Conservation (phyloP, 371 early-diverging fungal genomes). For the Circinella minor region DNA sequence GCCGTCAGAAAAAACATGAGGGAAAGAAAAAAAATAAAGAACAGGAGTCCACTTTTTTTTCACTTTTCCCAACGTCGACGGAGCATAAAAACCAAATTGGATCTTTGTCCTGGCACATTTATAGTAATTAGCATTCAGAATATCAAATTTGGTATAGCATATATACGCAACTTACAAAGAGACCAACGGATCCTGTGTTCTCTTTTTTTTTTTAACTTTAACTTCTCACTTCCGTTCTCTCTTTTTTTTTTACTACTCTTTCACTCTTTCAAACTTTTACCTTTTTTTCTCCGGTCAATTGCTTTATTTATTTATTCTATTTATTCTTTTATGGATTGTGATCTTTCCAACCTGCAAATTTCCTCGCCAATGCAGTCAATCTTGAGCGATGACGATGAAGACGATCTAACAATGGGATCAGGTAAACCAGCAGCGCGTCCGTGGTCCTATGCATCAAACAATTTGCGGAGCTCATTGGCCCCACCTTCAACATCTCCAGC, state of each 20-base stretch:
- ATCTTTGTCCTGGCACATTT: no score
- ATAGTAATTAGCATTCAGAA: background rate
- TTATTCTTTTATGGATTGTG: conserved; percentile 13
- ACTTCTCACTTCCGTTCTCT: background rate
- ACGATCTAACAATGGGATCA: background rate
- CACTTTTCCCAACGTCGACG: no score
- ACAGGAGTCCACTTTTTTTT: no score
- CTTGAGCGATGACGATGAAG: conserved; percentile 5
- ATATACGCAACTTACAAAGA: background rate
- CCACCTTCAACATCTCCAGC: conserved; percentile 13
- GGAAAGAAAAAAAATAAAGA: no score
- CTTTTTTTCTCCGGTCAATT: background rate
- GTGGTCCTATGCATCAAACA: conserved; percentile 17
- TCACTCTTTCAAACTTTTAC: conserved; percentile 5
- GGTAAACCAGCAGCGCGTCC: conserved; percentile 12
- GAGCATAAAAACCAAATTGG: no score
- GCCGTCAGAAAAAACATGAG: no score
- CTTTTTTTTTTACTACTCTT: background rate
- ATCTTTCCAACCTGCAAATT: conserved; percentile 10
- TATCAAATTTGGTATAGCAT: conserved; percentile 2
- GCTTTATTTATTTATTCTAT: no score
- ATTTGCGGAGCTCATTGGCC: conserved; percentile 12
- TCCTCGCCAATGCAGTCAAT: conserved; percentile 13
- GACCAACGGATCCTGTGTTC: background rate
- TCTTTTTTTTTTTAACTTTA: background rate